A percentile compares a stretch with the other conserved stretches of the same genome.
Evolutionary conservation across 2,329 filamentous ascomycete species (phyloP).

Genomic region (Botrytis fabae): DNA sequence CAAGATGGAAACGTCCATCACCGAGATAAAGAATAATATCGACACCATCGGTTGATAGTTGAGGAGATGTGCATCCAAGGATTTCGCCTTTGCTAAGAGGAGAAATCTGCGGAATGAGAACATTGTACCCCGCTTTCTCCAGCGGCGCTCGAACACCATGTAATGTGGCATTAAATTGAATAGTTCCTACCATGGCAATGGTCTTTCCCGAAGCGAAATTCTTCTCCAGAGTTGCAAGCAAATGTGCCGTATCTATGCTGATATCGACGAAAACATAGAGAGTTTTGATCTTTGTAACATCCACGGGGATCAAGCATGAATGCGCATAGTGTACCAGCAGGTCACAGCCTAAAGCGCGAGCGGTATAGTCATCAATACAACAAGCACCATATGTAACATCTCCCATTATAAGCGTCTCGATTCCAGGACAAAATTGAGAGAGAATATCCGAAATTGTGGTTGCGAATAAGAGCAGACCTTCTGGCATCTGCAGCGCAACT

Average conservation of each 20-base stretch:
- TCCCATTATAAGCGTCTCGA: constrained; percentile 96
- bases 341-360: constrained; percentile 89
- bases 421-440: constrained; percentile 87
- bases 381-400: constrained; percentile 98
- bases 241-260: constrained; percentile 85
- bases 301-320: constrained; percentile 92
- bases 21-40: constrained; percentile 87
- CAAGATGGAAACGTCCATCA: constrained; percentile 91
- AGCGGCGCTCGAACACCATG: constrained; percentile 79
- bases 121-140: constrained; percentile 78
- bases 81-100: constrained; percentile 95
- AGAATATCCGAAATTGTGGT: constrained; percentile 98
- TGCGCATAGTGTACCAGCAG: constrained; percentile 96
- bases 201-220: constrained; percentile 86
- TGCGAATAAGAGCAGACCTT: constrained; percentile 90
- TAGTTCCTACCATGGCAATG: constrained; percentile 91
- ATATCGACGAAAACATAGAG: constrained; percentile 99
- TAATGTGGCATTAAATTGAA: constrained; percentile 97
- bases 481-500: constrained; percentile 95
- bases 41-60: constrained; percentile 59
- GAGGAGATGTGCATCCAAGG: constrained; percentile 91
- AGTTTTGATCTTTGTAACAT: constrained; percentile 94
- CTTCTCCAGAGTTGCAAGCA: constrained; percentile 81
- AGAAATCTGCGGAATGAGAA: constrained; percentile 88
- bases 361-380: constrained; percentile 98